phyloP scores from a whole-genome alignment of 2,329 filamentous ascomycete genomes.

The Penicillium crustosum region DNA sequence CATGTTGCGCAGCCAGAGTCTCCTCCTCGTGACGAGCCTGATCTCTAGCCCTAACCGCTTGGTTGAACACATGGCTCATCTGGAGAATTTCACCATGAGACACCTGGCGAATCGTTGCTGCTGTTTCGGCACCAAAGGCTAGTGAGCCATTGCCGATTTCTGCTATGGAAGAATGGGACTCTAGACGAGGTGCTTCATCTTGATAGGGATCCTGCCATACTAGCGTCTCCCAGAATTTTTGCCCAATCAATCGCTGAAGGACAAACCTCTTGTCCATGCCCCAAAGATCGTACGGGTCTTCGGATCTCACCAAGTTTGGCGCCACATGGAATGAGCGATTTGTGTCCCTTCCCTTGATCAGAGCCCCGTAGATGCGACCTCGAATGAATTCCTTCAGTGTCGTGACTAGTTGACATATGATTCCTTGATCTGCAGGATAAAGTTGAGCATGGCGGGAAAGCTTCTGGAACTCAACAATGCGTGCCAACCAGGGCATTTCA shows the following conservation, averaged over 20 bases:
- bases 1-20: neutral
- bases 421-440: constrained; percentile 12
- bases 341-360: constrained; percentile 4
- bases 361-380: constrained; percentile 26
- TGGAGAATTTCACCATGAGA: neutral
- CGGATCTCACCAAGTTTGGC: neutral
- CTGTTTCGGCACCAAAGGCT: constrained; percentile 15
- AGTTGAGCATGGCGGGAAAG: constrained; percentile 24
- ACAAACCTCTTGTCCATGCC: neutral
- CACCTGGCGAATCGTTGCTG: constrained; percentile 5
- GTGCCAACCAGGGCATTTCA: constrained; percentile 42
- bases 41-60: neutral
- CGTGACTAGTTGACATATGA: constrained; percentile 21
- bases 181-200: neutral
- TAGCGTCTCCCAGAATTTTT: constrained; percentile 12
- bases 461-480: constrained; percentile 31
- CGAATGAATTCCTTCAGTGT: constrained; percentile 36
- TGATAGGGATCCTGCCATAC: neutral
- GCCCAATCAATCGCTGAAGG: constrained; percentile 17
- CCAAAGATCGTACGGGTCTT: neutral
- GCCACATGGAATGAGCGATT: constrained; percentile 4
- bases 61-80: constrained; percentile 4
- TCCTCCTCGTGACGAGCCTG: neutral
- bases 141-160: constrained; percentile 15
- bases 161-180: constrained; percentile 7